A percentile compares a stretch with the other conserved stretches of the same genome.
Conservation (phyloP, 371 early-diverging fungal genomes). For the Mucor velutinosus region DNA sequence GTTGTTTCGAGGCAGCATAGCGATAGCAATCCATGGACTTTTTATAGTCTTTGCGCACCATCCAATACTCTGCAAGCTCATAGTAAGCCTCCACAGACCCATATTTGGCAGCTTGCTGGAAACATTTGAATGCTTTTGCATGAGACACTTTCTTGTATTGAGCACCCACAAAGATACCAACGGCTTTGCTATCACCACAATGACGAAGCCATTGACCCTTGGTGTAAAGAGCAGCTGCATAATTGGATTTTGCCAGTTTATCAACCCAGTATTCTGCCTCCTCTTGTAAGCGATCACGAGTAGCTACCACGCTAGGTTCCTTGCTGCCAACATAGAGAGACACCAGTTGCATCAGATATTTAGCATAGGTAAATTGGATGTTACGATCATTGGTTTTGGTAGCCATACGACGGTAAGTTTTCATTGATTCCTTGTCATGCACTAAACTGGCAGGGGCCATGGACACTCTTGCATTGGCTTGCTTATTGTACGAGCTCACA, state of each 20-base stretch:
- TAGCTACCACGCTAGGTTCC: background rate
- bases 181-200: conserved; percentile 28
- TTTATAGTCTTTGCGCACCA: conserved; percentile 60
- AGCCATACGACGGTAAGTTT: conserved; percentile 70
- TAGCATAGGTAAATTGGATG: conserved; percentile 69
- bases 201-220: conserved; percentile 71
- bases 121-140: conserved; percentile 46
- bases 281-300: conserved; percentile 24
- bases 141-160: conserved; percentile 23
- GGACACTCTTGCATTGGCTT: background rate
- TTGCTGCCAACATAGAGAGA: conserved; percentile 10
- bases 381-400: conserved; percentile 67
- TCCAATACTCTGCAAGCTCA: conserved; percentile 45
- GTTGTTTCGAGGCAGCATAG: conserved; percentile 73
- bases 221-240: conserved; percentile 68
- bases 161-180: conserved; percentile 26
- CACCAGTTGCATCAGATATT: conserved; percentile 59
- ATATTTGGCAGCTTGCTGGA: conserved; percentile 40
- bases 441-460: conserved; percentile 53
- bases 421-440: conserved; percentile 50
- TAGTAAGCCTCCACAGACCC: conserved; percentile 39
- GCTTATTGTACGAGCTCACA: background rate
- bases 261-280: conserved; percentile 76
- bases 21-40: conserved; percentile 76
- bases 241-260: conserved; percentile 64